Conservation (phyloP, 1,139 yeast genomes). For the Magnusiomyces tetraspermus region DNA sequence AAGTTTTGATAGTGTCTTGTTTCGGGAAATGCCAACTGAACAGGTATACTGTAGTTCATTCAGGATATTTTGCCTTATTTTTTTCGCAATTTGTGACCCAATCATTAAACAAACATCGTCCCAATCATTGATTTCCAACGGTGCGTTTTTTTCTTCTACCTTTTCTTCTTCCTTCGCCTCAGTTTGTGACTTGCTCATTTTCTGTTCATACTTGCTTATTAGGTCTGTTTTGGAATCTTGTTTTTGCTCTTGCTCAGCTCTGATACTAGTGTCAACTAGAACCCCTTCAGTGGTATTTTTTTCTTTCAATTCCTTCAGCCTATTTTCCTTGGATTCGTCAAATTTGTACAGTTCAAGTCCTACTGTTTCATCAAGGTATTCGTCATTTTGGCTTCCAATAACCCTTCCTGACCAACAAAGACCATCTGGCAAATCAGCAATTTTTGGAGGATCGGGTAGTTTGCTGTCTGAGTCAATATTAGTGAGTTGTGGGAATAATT, state of each 20-base stretch:
- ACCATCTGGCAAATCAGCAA: constrained; percentile 31
- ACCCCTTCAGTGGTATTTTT: background rate
- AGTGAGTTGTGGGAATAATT: constrained; percentile 33
- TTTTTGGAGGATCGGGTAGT: constrained; percentile 37
- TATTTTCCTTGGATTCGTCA: background rate
- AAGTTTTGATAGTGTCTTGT: constrained; percentile 73
- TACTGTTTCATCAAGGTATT: constrained; percentile 21
- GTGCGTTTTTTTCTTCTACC: constrained; percentile 5
- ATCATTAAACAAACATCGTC: constrained; percentile 65
- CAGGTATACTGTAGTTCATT: constrained; percentile 67
- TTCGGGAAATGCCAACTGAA: constrained; percentile 77
- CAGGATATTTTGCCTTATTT: constrained; percentile 46
- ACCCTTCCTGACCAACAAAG: constrained; percentile 29
- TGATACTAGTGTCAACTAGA: too few relatives aligned
- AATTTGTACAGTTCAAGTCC: constrained; percentile 12
- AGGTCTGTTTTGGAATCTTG: background rate
- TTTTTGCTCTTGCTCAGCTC: too few relatives aligned
- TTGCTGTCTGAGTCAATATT: constrained; percentile 23
- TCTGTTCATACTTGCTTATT: constrained; percentile 9
- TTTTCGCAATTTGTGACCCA: constrained; percentile 51
- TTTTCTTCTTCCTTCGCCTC: constrained; percentile 11
- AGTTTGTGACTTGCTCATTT: constrained; percentile 10
- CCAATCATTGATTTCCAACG: constrained; percentile 50
- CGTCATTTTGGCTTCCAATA: constrained; percentile 17
- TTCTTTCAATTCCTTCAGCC: too few relatives aligned